A percentile compares a stretch with the other conserved stretches of the same genome.
Evolutionary conservation across 495 filamentous ascomycete species (phyloP).

Genomic region (Stereocaulon alpinum): DNA sequence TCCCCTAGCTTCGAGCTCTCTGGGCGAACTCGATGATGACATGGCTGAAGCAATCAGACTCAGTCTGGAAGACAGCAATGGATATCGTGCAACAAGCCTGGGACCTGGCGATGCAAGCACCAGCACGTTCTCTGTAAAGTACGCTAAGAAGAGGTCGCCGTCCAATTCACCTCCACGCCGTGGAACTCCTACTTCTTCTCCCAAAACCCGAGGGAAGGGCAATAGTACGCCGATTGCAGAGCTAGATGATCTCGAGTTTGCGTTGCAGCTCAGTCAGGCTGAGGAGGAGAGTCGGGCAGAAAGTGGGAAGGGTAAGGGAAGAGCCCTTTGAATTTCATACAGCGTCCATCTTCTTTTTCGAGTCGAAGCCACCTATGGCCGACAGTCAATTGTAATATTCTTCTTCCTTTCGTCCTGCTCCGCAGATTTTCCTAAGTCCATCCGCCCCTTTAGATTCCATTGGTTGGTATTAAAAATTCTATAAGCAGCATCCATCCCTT

Average conservation of each 20-base stretch:
- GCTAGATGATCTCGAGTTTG: conserved; percentile 72
- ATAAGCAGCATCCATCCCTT: neutral
- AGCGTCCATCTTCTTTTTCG: neutral
- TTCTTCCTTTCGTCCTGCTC: neutral
- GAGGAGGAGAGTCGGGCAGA: conserved; percentile 55
- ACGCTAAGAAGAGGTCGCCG: conserved; percentile 32
- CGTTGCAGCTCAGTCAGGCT: conserved; percentile 72
- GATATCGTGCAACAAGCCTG: conserved; percentile 5
- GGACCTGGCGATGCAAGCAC: neutral
- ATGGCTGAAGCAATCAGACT: conserved; percentile 73
- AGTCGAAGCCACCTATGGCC: neutral
- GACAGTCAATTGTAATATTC: neutral
- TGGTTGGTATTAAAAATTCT: neutral
- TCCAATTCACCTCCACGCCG: conserved; percentile 20
- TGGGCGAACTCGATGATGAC: conserved; percentile 54
- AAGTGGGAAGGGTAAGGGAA: conserved; percentile 38
- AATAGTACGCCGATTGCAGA: conserved; percentile 35
- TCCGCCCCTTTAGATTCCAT: neutral
- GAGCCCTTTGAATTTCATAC: conserved; percentile 5
- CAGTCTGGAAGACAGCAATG: conserved; percentile 49
- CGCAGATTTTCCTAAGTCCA: neutral
- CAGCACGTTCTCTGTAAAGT: conserved; percentile 37
- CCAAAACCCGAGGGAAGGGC: conserved; percentile 18
- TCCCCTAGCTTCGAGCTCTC: conserved; percentile 33
- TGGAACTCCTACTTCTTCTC: conserved; percentile 15